Base-by-base conservation (phyloP, 768 basidiomycete genomes). In the Naganishia antarctica region DNA sequence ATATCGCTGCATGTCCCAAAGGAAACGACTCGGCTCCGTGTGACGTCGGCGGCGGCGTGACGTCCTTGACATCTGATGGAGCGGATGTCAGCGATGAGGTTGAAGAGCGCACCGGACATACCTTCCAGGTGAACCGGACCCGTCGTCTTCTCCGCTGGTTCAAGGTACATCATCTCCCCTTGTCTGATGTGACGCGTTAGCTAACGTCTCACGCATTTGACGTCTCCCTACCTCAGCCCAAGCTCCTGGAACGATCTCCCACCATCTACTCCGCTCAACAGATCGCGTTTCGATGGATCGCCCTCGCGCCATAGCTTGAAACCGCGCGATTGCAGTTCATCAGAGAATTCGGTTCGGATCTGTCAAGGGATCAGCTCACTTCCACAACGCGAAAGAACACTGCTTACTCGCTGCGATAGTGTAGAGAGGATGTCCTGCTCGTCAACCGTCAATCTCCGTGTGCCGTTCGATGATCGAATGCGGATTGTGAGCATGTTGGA, bases 261-360 rank as follows among this genome's bases (percentile, higher is more conserved):
- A 34, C 50, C 50, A 9, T 51, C 50, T 13, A 51, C n/a, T 31
- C 50, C 50, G 31, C 50, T 51, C 15, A 51, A 18, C 50, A 51
- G 16, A 13, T 51, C 34, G 3, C 6, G 6, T n/a, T 31, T 31
- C 13, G 50, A 51, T 8, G 50, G 16, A 34, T 51, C 50, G 2
- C 50, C 50, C n/a, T 51, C 29, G 7, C 50, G 50, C 50, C 50
- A 51, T 29, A 51, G n/a, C 50, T 31, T 51, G 31, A 51, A 51
- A 21, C 26, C 32, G 16, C 18, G 28, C n/a, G 28, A 28, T 12
- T 34, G 31, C 50, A 51, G 31, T 31, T 51, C 50, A 29, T 7
- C n/a, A 1, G 50, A 28, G 31, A 31, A 51, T 31, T 51, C 50
- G 18, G 15, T 29, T 18, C 32, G 50, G 5, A 51, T 51, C 50